Evolutionary conservation across 1,139 yeast genomes (phyloP).

Genomic region (Kodamaea sp.): DNA sequence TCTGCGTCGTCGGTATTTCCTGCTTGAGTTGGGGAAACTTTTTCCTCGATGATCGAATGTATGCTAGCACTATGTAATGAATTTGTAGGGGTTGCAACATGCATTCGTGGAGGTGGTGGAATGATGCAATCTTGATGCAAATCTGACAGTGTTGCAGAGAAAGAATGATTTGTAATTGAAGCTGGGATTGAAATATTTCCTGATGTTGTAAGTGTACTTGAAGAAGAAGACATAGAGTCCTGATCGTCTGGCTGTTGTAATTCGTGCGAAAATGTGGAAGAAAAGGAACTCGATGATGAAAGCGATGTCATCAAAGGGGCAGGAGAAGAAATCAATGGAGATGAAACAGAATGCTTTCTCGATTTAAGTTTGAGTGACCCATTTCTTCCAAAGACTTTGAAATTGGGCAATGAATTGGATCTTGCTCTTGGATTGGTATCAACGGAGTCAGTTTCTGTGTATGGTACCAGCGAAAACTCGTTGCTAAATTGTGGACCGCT

Average conservation of each 20-base stretch:
- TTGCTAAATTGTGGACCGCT: not conserved
- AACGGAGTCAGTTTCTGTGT: conserved; percentile 4
- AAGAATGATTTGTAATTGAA: no score
- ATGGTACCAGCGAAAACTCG: conserved; percentile 5
- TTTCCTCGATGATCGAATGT: conserved; percentile 4
- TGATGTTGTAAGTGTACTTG: no score
- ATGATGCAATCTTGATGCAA: conserved; percentile 8
- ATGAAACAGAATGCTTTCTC: conserved; percentile 6
- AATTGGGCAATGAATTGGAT: conserved; percentile 8
- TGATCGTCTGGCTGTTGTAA: conserved; percentile 2
- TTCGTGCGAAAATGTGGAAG: conserved; percentile 4
- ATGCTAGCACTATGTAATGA: not conserved
- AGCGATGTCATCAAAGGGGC: conserved; percentile 1
- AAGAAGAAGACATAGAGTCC: not conserved
- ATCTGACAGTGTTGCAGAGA: not conserved
- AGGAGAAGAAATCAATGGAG: conserved; percentile 2
- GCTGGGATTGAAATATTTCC: no score
- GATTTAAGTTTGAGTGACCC: conserved; percentile 2
- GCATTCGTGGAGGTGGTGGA: conserved; percentile 6
- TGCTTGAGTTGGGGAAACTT: not conserved
- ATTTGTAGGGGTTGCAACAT: not conserved
- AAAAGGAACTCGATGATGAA: not conserved
- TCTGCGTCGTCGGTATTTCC: not conserved
- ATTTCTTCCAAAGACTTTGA: conserved; percentile 5
- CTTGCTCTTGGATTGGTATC: conserved; percentile 4